Percentiles rank a stretch among this genome's conserved stretches.
These are phyloP conservation scores for Evernia prunastri DNA, from an alignment of 495 filamentous ascomycete species.

Conservation along the genomic window DNA sequence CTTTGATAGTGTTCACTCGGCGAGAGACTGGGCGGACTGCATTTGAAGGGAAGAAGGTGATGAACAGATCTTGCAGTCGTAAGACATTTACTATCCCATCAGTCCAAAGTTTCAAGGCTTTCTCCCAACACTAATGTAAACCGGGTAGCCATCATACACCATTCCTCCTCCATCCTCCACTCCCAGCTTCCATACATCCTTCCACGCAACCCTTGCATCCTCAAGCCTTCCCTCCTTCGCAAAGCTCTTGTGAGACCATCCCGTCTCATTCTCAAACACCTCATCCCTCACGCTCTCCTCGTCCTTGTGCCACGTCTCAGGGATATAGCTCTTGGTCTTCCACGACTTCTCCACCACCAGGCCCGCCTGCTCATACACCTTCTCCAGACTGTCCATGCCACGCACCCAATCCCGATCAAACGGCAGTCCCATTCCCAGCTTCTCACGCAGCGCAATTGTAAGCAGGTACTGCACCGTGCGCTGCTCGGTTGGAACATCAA, in stretches of 20 bases:
- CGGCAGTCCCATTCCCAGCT: neutral
- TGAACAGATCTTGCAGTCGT: neutral
- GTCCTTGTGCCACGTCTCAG: neutral
- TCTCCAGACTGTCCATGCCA: neutral
- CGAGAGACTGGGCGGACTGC: no score
- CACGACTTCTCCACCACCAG: slow-evolving; percentile 1
- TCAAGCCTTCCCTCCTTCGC: neutral
- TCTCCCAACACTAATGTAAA: neutral
- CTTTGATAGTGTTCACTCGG: no score
- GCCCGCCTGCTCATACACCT: neutral
- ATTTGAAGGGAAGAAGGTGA: no score
- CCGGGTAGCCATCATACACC: neutral
- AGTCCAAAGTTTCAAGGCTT: neutral
- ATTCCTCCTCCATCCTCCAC: neutral
- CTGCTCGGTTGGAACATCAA: neutral
- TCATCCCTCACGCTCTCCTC: neutral
- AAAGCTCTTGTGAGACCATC: neutral
- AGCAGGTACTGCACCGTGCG: neutral
- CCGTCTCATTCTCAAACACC: neutral
- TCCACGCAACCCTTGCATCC: neutral
- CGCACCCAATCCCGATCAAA: neutral
- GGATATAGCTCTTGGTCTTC: neutral
- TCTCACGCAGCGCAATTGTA: neutral
- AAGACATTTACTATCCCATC: neutral
- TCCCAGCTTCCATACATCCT: neutral